Evolutionary conservation across 1,284 basidiomycete genomes (phyloP).

Genomic region (Ganoderma meredithae): DNA sequence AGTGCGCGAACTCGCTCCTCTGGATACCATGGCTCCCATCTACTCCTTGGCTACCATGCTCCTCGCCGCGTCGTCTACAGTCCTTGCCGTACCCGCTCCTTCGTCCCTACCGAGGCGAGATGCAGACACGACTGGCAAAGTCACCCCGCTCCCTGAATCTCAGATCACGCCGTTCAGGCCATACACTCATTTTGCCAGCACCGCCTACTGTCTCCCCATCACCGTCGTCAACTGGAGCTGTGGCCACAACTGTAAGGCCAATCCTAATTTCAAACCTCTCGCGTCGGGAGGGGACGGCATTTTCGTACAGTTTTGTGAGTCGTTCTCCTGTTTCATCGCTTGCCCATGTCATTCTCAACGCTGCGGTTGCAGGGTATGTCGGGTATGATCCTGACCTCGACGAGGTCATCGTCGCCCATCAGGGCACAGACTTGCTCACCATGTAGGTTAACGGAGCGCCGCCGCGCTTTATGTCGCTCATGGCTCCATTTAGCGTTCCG

Average conservation of each 20-base stretch:
- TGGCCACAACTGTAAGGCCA: constrained; percentile 50
- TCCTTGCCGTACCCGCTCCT: constrained; percentile 26
- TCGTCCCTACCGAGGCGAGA: not conserved
- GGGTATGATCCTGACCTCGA: constrained; percentile 52
- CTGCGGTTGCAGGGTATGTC: constrained; percentile 46
- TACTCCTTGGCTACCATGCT: not conserved
- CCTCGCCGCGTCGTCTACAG: not conserved
- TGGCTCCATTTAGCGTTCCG: constrained; percentile 34
- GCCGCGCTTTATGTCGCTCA: not conserved
- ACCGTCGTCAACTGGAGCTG: constrained; percentile 45
- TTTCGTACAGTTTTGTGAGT: constrained; percentile 55
- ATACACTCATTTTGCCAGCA: constrained; percentile 47
- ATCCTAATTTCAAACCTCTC: constrained; percentile 58
- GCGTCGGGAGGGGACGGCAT: constrained; percentile 69
- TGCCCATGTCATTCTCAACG: constrained; percentile 35
- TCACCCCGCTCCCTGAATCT: constrained; percentile 40
- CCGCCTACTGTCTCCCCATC: constrained; percentile 45
- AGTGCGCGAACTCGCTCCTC: not conserved
- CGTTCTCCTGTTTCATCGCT: constrained; percentile 22
- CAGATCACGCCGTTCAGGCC: constrained; percentile 47
- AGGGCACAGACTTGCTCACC: constrained; percentile 56
- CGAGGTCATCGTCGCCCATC: constrained; percentile 59
- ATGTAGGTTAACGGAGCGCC: constrained; percentile 45
- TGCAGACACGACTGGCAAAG: constrained; percentile 11
- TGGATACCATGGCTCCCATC: not conserved